Base-by-base conservation (phyloP, 768 basidiomycete genomes). In the Hebeloma cylindrosporum region DNA sequence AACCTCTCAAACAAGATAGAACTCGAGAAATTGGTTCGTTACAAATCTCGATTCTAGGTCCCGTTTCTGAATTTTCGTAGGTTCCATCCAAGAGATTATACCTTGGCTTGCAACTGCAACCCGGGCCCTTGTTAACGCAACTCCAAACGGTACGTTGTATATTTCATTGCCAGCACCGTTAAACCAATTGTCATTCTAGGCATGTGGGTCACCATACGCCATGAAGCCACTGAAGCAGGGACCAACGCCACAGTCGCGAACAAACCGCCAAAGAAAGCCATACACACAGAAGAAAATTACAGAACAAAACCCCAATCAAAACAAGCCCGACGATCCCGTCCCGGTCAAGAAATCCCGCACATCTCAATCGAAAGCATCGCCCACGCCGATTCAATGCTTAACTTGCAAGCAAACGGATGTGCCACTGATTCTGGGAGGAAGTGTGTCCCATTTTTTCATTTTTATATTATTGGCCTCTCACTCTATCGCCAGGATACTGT, bases 391-490 rank as follows among this genome's bases (percentile, higher is more conserved):
- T 7, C 66, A 70, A 23, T 89, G 86, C 50, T 64, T 73, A 28
- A 64, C 76, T 5, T 89, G 86, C 60, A 75, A 76, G 32, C 74
- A 78, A 59, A 77, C 74, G 11, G 83, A 85, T 56, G 86, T 88
- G 10, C 87, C 87, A 5, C 69, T 89, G n/a, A 78, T 88, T 40
- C 71, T 82, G 59, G 85, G 85, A 45, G 87, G 86, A 30, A 74
- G 87, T 88, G 4, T 42, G 38, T 38, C 5, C 6, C 34, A 14
- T 22, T 27, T 8, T 40, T 28, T 18, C 16, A 8, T 33, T 26
- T 5, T 8, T 18, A 10, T 33, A 14, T 28, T 4, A 30, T 10
- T 28, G 26, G 21, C 16, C 36, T 18, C 17, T 43, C 22, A 20
- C 36, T 36, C 7, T 40, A 16, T 31, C 34, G 41, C 3, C 40